Base-by-base conservation (phyloP, 495 filamentous ascomycete species). In the Terfezia claveryi region DNA sequence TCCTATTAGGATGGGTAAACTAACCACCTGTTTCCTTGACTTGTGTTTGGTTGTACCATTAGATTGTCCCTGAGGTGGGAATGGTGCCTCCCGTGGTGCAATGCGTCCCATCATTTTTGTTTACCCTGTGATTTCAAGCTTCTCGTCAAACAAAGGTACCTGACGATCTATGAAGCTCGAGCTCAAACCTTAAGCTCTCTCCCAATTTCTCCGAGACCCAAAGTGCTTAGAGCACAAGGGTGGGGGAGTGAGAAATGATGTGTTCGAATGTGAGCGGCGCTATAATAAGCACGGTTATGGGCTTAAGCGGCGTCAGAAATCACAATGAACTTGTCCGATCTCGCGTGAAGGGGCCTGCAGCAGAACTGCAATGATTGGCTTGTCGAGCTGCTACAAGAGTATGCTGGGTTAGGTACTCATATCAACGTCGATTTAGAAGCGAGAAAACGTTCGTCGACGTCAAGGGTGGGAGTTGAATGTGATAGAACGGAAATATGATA, bases 1-100 rank as follows among this genome's bases (percentile, higher is more conserved):
- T 52, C 57, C 44, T 57, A 52, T 58, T 38, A 56, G 59, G 55
- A 51, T 27, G 16, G 52, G 41, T 59, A 52, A 54, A 50, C 53
- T 32, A 53, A 59, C 17, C 58, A 50, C 23, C 52, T 49, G 53
- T 55, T 52, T 38, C 41, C 53, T 51, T 37, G 37, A 56, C 38
- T 38, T 50, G 41, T 46, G 41, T 3, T 46, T 46, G 41, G 14
- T 46, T 4, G 41, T 14, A 20, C 41, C 27, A 32, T 32, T 46
- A 20, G 8, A 8, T 20, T 20, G 41, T 20, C 41, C 41, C 41
- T 14, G 17, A 4, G 41, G 12, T 20, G 41, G 41, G 14, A 46
- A 32, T 5, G 27, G 27, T 32, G 27, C 14, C 8, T 46, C 41
- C 41, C 12, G 41, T 20, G 17, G 12, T 46, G 41, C 12, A 46